Percentiles rank a stretch among this genome's conserved stretches.
These are phyloP conservation scores for Cladosporium colombiae DNA, from an alignment of 2,329 filamentous ascomycete genomes.

Conservation along the genomic window DNA sequence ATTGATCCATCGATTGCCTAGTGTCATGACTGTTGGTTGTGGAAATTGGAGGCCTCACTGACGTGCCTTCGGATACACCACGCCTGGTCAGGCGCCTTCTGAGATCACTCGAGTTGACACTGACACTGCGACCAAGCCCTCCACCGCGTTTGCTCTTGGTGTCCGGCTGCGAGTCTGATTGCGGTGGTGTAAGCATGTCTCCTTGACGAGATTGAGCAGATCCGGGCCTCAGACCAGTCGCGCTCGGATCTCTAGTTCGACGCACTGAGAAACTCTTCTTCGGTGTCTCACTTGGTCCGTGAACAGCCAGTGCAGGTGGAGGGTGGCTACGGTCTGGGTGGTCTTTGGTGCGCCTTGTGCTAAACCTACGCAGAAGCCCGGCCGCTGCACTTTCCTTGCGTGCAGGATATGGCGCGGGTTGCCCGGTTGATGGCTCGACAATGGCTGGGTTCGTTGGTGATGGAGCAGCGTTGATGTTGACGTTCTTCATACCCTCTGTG, in stretches of 20 bases:
- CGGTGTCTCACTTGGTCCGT: constrained; percentile 71
- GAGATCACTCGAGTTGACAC: constrained; percentile 85
- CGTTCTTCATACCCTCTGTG: constrained; percentile 68
- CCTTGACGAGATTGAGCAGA: constrained; percentile 50
- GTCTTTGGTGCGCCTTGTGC: constrained; percentile 77
- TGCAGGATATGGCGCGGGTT: constrained; percentile 46
- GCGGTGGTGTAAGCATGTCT: constrained; percentile 74
- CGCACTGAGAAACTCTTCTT: constrained; percentile 89
- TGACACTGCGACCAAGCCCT: constrained; percentile 80
- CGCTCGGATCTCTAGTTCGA: constrained; percentile 51
- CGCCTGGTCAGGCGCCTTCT: constrained; percentile 63
- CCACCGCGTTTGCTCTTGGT: constrained; percentile 42
- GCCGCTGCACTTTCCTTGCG: constrained; percentile 88
- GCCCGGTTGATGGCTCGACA: constrained; percentile 39
- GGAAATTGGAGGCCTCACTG: constrained; percentile 37
- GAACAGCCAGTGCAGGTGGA: constrained; percentile 77
- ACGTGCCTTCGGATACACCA: constrained; percentile 55
- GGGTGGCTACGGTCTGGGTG: constrained; percentile 61
- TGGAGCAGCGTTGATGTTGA: constrained; percentile 61
- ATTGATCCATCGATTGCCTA: constrained; percentile 41
- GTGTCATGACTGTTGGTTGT: constrained; percentile 31
- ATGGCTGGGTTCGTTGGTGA: constrained; percentile 44
- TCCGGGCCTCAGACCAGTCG: constrained; percentile 57
- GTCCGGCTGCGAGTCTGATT: constrained; percentile 51
- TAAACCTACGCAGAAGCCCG: constrained; percentile 83